phyloP scores from a whole-genome alignment of 768 basidiomycete genomes.

The Rickenella mellea region DNA sequence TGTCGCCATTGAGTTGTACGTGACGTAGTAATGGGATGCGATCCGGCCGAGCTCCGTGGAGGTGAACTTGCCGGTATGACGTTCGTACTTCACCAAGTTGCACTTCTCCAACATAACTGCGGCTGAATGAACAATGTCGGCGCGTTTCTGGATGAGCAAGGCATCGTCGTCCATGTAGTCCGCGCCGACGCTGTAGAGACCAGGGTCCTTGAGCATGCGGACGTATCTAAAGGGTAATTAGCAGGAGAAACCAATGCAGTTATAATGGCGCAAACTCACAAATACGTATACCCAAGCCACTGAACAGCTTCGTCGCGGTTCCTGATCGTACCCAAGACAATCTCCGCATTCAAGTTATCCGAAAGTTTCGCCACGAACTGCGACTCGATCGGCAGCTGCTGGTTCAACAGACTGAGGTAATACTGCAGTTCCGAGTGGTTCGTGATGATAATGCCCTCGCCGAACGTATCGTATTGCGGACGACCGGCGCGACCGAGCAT shows the following conservation, averaged over 20 bases:
- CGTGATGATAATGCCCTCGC: constrained; percentile 98
- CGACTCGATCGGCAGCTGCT: constrained; percentile 94
- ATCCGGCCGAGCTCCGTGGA: constrained; percentile 91
- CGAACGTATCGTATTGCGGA: constrained; percentile 94
- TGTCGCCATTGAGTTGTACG: constrained; percentile 90
- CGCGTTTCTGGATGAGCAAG: constrained; percentile 82
- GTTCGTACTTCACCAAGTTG: constrained; percentile 89
- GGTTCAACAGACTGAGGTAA: constrained; percentile 89
- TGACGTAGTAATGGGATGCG: constrained; percentile 92
- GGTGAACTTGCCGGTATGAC: constrained; percentile 79
- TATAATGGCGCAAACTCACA: constrained; percentile 40
- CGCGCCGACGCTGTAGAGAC: constrained; percentile 76
- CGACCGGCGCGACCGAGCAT: constrained; percentile 98
- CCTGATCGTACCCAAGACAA: constrained; percentile 88
- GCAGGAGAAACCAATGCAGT: constrained; percentile 7
- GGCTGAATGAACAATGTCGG: constrained; percentile 88
- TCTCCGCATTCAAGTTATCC: constrained; percentile 95
- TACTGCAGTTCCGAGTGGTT: constrained; percentile 96
- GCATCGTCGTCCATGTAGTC: constrained; percentile 88
- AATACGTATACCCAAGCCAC: constrained; percentile 92
- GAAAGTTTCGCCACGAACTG: constrained; percentile 89
- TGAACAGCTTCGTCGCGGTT: constrained; percentile 96
- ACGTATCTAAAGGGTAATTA: constrained; percentile 55
- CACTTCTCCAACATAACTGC: constrained; percentile 92
- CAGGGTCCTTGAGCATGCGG: constrained; percentile 86